Base-by-base conservation (phyloP, 306 rosid genomes). In the Pyrus communis region DNA sequence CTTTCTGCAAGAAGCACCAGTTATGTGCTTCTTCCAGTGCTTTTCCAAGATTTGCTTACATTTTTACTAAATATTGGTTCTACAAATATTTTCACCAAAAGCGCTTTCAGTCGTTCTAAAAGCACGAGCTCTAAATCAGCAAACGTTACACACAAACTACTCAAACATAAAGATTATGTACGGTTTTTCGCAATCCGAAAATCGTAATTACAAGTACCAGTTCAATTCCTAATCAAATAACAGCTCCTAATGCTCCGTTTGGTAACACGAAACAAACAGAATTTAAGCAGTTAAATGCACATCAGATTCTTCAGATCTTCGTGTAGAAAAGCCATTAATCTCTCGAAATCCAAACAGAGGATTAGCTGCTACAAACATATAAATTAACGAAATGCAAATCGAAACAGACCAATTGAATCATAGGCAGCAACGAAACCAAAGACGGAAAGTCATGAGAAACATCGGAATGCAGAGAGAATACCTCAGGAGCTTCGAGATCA, bases 401-500 rank as follows among this genome's bases (percentile, higher is more conserved):
- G 12, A 51, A 23, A 21, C 22, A 8, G 40, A 40, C 5, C 28
- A 40, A 9, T 25, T 2, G 65, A 70, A 60, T 45, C 70, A 54
- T 11, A 31, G 25, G 59, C 22, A 55, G 17, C 51, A 6, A 15
- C 55, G 55, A 49, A 73, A 68, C 7, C 11, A 60, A 31, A 70
- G 67, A 9, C 7, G 28, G 38, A 61, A 73, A 52, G 60, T 69
- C 60, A n/a, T 5, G 21, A 30, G 14, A 55, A 73, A 43, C 11
- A 66, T n/a, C 38, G 25, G 17, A 72, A 38, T 35, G 21, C 30
- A 70, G 51, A 40, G 22, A 22, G 64, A 66, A 4, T 75, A 87
- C 80, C 98, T 89, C 85, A 14, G 86, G 57, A 28, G 64, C 85
- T 22, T 82, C 86, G 82, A 77, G 70, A 64, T 85, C 96, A 40